These are phyloP conservation scores for Lactuca saligna DNA, from an alignment of 129 eudicot genomes.

Conservation along the genomic window DNA sequence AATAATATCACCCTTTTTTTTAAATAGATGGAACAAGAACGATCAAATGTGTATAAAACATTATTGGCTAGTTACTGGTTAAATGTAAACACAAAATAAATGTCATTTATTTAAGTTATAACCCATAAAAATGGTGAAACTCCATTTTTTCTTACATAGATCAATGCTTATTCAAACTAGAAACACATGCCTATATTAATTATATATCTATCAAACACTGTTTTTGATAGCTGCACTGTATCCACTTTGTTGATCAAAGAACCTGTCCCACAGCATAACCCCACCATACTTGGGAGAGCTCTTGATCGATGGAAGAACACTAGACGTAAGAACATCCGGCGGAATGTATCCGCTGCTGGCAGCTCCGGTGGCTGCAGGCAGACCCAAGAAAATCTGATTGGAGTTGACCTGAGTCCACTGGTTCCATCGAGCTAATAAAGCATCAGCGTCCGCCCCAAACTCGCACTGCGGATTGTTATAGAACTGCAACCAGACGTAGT, in stretches of 20 bases:
- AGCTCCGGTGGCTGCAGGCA: constrained; percentile 57
- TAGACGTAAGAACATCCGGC: constrained; percentile 45
- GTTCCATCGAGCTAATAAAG: constrained; percentile 55
- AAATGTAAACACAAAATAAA: no score
- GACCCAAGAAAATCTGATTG: constrained; percentile 55
- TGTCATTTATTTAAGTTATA: no score
- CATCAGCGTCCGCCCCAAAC: constrained; percentile 34
- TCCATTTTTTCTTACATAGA: background rate
- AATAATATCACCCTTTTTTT: no score
- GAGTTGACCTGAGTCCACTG: constrained; percentile 47
- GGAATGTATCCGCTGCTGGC: constrained; percentile 61
- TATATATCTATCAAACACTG: constrained; percentile 25
- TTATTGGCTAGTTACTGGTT: no score
- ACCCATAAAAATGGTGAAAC: no score
- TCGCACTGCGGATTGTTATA: constrained; percentile 63
- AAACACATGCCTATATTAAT: background rate
- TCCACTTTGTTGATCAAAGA: constrained; percentile 37
- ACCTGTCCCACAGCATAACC: constrained; percentile 73
- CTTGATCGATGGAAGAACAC: constrained; percentile 61
- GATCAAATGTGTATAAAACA: no score
- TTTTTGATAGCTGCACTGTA: constrained; percentile 48
- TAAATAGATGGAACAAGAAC: no score
- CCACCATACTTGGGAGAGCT: constrained; percentile 67
- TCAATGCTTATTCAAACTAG: constrained; percentile 2
- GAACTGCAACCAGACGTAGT: constrained; percentile 77